Conservation (phyloP, 306 rosid species). For the Quercus mongolica region DNA sequence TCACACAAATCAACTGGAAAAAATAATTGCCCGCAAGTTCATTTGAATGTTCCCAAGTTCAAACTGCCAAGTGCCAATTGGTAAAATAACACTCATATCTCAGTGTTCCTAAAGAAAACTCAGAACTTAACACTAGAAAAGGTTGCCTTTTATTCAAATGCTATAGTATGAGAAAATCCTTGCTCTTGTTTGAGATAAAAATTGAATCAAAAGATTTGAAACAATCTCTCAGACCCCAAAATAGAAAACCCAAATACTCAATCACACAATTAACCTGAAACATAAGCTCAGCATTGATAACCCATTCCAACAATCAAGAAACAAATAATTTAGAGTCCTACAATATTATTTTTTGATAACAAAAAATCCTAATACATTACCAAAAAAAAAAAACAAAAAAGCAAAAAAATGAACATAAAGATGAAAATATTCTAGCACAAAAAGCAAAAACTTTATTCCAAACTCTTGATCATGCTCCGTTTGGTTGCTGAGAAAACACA, state of each 20-base stretch:
- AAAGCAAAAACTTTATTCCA: not conserved
- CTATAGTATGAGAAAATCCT: not conserved
- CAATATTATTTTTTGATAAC: not conserved
- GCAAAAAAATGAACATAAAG: not conserved
- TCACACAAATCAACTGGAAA: no score
- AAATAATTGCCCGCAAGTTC: not conserved
- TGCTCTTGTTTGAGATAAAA: not conserved
- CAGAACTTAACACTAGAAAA: not conserved
- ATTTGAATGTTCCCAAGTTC: not conserved
- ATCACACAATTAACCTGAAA: not conserved
- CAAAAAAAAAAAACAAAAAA: not conserved
- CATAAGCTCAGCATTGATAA: not conserved
- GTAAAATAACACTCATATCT: not conserved
- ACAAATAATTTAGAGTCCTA: not conserved
- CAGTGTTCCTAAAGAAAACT: not conserved
- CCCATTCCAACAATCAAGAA: not conserved
- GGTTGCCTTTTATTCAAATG: not conserved
- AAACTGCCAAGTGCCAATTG: not conserved
- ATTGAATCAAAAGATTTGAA: not conserved
- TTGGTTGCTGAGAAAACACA: not conserved
- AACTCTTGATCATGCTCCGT: not conserved
- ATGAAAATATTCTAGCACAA: not conserved
- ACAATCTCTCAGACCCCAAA: not conserved
- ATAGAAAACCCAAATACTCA: not conserved
- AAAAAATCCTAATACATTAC: not conserved